Percentiles rank a stretch among this genome's conserved stretches.
Evolutionary conservation across 169 alveolate species (phyloP).

Genomic region (Miamiensis avidus): DNA sequence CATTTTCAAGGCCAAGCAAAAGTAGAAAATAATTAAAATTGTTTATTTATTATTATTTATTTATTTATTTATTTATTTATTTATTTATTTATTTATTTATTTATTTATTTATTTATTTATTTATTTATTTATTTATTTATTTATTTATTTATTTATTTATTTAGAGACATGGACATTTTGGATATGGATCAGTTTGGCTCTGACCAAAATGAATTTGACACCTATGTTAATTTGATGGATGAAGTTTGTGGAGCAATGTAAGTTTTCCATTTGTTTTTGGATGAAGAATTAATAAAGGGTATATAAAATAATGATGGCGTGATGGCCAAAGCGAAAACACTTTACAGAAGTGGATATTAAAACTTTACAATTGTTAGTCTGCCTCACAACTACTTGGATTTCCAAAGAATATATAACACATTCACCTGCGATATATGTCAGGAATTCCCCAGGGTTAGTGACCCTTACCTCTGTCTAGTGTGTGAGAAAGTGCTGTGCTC

Average conservation of each 20-base stretch:
- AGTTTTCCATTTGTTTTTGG: background rate
- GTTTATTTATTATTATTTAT: no score
- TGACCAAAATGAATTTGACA: background rate
- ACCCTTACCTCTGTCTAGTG: slow-evolving; percentile 12
- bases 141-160: no score
- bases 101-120: no score
- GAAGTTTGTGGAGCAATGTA: background rate
- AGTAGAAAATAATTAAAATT: background rate
- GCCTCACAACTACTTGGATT: slow-evolving; percentile 6
- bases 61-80: no score
- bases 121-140: no score
- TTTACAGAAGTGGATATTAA: background rate
- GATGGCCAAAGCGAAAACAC: no score
- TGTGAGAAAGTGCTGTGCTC: slow-evolving; percentile 25
- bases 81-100: no score
- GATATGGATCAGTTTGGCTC: background rate
- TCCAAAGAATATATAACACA: background rate
- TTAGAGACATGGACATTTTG: background rate
- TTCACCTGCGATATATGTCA: slow-evolving; percentile 1
- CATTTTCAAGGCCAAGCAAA: background rate
- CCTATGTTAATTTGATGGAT: background rate
- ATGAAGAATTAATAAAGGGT: background rate
- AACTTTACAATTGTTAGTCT: slow-evolving; percentile 13
- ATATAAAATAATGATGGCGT: background rate
- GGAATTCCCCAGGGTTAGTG: slow-evolving; percentile 11